Percentiles rank a stretch among this genome's conserved stretches.
These are phyloP conservation scores for Elaeis guineensis DNA, from an alignment of 176 grass and related monocot species.

Conservation along the genomic window DNA sequence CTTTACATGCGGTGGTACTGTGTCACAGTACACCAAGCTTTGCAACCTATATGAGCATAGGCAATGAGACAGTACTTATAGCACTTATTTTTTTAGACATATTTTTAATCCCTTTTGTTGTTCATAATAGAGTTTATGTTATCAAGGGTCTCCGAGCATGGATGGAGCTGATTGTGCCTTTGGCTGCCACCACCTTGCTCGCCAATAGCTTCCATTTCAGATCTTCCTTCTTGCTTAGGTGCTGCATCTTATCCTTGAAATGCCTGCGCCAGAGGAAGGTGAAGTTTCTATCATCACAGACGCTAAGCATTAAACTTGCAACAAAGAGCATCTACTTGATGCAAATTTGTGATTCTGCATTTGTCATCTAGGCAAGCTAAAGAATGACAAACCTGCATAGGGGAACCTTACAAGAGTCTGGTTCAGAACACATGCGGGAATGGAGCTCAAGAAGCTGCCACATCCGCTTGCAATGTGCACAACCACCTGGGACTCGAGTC, in stretches of 20 bases:
- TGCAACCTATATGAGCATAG: too few species aligned
- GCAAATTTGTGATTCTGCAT: too few species aligned
- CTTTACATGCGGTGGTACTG: too few species aligned
- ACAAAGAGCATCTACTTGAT: too few species aligned
- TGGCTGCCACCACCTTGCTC: slow-evolving; percentile 45
- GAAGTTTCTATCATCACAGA: too few species aligned
- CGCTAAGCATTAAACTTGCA: too few species aligned
- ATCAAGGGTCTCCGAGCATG: slow-evolving; percentile 13
- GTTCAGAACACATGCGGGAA: slow-evolving; percentile 55
- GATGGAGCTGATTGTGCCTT: slow-evolving; percentile 34
- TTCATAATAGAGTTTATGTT: neutral
- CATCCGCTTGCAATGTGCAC: slow-evolving; percentile 67
- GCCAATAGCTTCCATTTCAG: slow-evolving; percentile 58
- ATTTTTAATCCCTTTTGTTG: too few species aligned
- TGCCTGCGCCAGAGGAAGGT: slow-evolving; percentile 21
- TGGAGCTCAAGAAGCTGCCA: slow-evolving; percentile 93
- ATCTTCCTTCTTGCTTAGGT: slow-evolving; percentile 52
- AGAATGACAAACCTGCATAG: slow-evolving; percentile 44
- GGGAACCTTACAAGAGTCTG: slow-evolving; percentile 62
- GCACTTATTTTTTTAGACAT: too few species aligned
- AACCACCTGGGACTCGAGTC: slow-evolving; percentile 63
- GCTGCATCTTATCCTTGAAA: slow-evolving; percentile 64
- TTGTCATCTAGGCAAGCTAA: too few species aligned
- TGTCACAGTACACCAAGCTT: too few species aligned
- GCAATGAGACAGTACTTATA: too few species aligned